A percentile compares a stretch with the other conserved stretches of the same genome.
These are phyloP conservation scores for Strigomonas culicis DNA, from an alignment of 208 protist species.

Conservation along the genomic window DNA sequence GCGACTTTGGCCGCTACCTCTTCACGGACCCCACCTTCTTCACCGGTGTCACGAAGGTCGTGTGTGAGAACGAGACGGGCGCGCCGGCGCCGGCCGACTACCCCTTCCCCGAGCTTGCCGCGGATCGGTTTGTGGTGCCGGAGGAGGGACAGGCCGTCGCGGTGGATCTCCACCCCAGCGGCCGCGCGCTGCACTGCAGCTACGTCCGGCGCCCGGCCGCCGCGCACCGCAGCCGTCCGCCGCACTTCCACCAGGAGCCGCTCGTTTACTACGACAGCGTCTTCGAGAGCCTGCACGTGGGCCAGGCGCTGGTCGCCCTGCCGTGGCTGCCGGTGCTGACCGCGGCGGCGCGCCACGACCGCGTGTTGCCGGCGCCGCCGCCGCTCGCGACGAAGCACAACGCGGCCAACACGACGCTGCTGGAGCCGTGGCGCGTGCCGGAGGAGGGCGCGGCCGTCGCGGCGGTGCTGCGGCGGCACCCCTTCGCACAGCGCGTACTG, in stretches of 20 bases:
- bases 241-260: conserved; percentile 52
- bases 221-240: conserved; percentile 20
- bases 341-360: conserved; percentile 25
- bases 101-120: conserved; percentile 23
- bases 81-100: conserved; percentile 9
- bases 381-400: conserved; percentile 24
- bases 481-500: conserved; percentile 54
- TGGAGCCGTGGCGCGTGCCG: conserved; percentile 45
- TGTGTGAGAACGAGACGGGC: conserved; percentile 38
- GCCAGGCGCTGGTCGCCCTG: conserved; percentile 35
- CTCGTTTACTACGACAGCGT: conserved; percentile 63
- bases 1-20: conserved; percentile 41
- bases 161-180: conserved; percentile 12
- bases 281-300: conserved; percentile 50
- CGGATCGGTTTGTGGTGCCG: conserved; percentile 17
- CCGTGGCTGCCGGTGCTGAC: conserved; percentile 63
- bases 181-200: not conserved
- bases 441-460: conserved; percentile 27
- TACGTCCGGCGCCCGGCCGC: not conserved
- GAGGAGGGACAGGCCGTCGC: conserved; percentile 33
- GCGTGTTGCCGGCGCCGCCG: conserved; percentile 37
- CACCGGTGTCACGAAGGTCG: conserved; percentile 35
- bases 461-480: conserved; percentile 32
- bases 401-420: conserved; percentile 20
- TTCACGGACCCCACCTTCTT: conserved; percentile 72